These are phyloP conservation scores for Pyricularia sp. DNA, from an alignment of 2,329 filamentous ascomycete genomes.

Conservation along the genomic window DNA sequence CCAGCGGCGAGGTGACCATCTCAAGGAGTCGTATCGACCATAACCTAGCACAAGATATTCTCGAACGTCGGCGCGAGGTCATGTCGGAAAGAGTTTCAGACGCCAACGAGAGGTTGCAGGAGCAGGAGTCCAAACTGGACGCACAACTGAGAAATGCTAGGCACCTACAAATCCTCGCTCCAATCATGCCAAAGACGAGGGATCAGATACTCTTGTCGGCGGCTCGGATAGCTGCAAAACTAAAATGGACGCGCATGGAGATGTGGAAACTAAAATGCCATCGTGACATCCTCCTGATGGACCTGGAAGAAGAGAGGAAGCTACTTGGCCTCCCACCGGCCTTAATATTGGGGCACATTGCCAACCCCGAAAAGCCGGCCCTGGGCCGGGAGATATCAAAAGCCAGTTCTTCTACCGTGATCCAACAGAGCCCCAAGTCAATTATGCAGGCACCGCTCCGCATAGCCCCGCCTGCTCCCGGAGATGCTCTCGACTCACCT, in stretches of 20 bases:
- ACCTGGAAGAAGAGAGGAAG: constrained; percentile 66
- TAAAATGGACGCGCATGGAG: constrained; percentile 90
- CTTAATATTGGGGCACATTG: constrained; percentile 11
- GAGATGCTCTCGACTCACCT: constrained; percentile 20
- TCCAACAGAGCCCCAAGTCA: constrained; percentile 24
- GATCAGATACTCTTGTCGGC: constrained; percentile 79
- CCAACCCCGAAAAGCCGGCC: constrained; percentile 8
- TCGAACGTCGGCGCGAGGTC: constrained; percentile 66
- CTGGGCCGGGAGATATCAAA: constrained; percentile 19
- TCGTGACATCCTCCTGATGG: constrained; percentile 71
- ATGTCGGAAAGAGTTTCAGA: constrained; percentile 77
- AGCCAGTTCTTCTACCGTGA: constrained; percentile 18
- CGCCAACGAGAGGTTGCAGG: constrained; percentile 63
- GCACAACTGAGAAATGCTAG: constrained; percentile 75
- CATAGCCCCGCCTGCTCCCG: constrained; percentile 16
- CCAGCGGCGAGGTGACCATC: constrained; percentile 61
- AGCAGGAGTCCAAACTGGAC: constrained; percentile 66
- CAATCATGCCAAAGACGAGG: constrained; percentile 79
- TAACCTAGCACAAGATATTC: constrained; percentile 76
- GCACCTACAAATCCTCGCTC: constrained; percentile 77
- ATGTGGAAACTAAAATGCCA: constrained; percentile 90
- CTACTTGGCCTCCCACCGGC: constrained; percentile 21
- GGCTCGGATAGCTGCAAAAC: constrained; percentile 68
- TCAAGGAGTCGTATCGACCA: constrained; percentile 62
- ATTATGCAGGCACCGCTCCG: constrained; percentile 18